Evolutionary conservation across 768 basidiomycete genomes (phyloP).

Genomic region (Omphalotus guepiniiformis): DNA sequence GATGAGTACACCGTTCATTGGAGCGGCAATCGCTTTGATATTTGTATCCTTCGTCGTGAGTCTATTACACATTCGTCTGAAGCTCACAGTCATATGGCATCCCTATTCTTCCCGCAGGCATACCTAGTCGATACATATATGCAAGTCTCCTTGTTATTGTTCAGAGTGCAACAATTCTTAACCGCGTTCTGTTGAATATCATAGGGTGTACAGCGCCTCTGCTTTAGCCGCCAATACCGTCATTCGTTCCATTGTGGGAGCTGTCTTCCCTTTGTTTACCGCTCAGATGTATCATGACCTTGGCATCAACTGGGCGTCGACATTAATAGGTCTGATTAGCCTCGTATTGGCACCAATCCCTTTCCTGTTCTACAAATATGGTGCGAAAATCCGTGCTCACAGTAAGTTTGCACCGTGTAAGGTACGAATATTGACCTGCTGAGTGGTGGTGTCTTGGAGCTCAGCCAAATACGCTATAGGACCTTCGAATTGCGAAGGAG

Average conservation of each 20-base stretch:
- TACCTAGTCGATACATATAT: constrained; percentile 61
- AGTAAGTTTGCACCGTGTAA: constrained; percentile 56
- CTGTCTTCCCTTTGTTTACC: constrained; percentile 64
- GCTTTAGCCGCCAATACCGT: constrained; percentile 63
- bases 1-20: constrained; percentile 49
- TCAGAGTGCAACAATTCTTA: neutral
- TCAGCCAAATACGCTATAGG: constrained; percentile 19
- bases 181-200: constrained; percentile 9
- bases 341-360: constrained; percentile 60
- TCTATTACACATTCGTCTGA: constrained; percentile 8
- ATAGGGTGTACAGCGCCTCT: constrained; percentile 50
- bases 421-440: constrained; percentile 23
- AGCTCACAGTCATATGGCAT: constrained; percentile 33
- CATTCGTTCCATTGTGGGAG: constrained; percentile 51
- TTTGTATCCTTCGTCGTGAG: constrained; percentile 56
- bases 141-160: constrained; percentile 41
- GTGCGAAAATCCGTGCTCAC: constrained; percentile 47
- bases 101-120: constrained; percentile 59
- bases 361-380: constrained; percentile 68
- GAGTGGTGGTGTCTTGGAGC: neutral
- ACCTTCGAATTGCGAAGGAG: constrained; percentile 38
- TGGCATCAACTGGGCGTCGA: constrained; percentile 49
- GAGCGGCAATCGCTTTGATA: constrained; percentile 29
- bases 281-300: constrained; percentile 54
- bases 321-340: constrained; percentile 52